Base-by-base conservation (phyloP, 108 stramenopile genomes). In the Cyclotella baltica region DNA sequence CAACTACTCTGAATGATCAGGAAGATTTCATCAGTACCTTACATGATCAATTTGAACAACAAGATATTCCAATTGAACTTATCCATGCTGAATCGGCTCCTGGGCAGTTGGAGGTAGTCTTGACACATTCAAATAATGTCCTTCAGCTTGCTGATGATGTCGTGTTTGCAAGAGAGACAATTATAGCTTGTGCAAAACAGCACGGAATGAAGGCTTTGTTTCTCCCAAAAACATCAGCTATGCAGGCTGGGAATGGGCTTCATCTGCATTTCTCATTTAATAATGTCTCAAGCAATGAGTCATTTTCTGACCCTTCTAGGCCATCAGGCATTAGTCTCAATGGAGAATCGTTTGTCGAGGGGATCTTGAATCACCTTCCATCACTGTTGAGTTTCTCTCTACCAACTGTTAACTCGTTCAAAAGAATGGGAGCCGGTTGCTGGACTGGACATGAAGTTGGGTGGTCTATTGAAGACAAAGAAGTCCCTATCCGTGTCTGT, bases 381-480 rank as follows among this genome's bases (percentile, higher is more conserved):
- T 88, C 85, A 20, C 55, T 95, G 50, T 55, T 92, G 43, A 91
- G 88, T 57, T 73, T 93, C 47, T 87, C 88, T 20, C 61, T 90
- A 28, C 94, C 94, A 4, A 89, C 90, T 1, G 69, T 57, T 29
- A 93, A 92, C 65, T 95, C 94, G 0, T 89, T 88, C 69, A 85
- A 85, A 36, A 81, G 94, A 11, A 76, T 93, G 36, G 94, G 94
- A 16, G 76, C 80, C 18, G 94, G 94, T 15, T 95, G 94, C 67
- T 95, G 92, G 92, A 95, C 94, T 23, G 94, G 94, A 23, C 67
- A 66, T 55, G 28, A 46, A 25, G 83, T 93, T 23, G 83, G 78
- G 22, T 95, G 94, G 94, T 82, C 84, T 18, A 57, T 85, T 15
- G 94, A 95, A 75, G 92, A 92, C 69, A 95, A 95, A 77, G 91